These are phyloP conservation scores for Trichoderma guizhouense DNA, from an alignment of 2,329 filamentous ascomycete genomes.

Conservation along the genomic window DNA sequence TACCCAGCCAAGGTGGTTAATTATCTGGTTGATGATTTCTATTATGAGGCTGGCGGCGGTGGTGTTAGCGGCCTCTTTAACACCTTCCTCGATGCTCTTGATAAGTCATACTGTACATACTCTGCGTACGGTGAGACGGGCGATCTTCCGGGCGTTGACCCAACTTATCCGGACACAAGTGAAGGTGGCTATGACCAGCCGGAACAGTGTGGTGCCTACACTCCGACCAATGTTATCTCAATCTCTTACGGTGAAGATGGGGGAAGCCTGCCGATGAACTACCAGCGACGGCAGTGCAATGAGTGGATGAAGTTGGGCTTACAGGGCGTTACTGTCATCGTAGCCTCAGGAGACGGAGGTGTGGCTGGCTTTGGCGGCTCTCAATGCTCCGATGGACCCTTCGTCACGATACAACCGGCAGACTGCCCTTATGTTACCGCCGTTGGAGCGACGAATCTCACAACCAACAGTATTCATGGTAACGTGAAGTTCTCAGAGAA, in stretches of 20 bases:
- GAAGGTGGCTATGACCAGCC: slow-evolving; percentile 40
- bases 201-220: slow-evolving; percentile 42
- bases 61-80: slow-evolving; percentile 31
- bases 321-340: slow-evolving; percentile 47
- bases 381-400: slow-evolving; percentile 42
- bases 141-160: slow-evolving; percentile 20
- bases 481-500: not conserved
- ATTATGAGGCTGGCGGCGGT: not conserved
- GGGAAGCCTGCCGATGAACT: slow-evolving; percentile 43
- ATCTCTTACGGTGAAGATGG: slow-evolving; percentile 54
- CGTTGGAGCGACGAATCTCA: slow-evolving; percentile 48
- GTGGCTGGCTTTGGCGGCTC: slow-evolving; percentile 43
- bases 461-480: slow-evolving; percentile 23
- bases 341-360: slow-evolving; percentile 45
- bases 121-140: slow-evolving; percentile 29
- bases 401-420: slow-evolving; percentile 43
- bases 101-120: slow-evolving; percentile 41
- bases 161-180: slow-evolving; percentile 25
- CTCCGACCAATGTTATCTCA: slow-evolving; percentile 49
- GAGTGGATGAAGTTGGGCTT: slow-evolving; percentile 56
- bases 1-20: slow-evolving; percentile 48
- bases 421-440: slow-evolving; percentile 48
- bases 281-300: slow-evolving; percentile 49
- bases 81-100: slow-evolving; percentile 40
- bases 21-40: slow-evolving; percentile 32